phyloP scores from a whole-genome alignment of 345 rosid species.

The Gossypium raimondii region DNA sequence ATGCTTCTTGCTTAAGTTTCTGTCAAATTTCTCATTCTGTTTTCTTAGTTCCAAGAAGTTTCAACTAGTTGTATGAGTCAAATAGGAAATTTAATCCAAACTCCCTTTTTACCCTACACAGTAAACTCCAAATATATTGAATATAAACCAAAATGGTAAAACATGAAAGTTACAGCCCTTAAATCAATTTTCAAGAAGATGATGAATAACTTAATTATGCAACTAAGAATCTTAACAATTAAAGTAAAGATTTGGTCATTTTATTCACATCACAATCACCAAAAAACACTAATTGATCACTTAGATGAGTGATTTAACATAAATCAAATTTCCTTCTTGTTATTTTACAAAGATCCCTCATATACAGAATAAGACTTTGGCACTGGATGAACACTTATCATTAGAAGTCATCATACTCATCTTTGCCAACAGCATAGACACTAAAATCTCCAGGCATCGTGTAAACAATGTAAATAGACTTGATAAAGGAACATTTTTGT shows the following conservation, averaged over 20 bases:
- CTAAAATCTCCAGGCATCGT: slow-evolving; percentile 90
- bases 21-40: too few relatives aligned
- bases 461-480: slow-evolving; percentile 92
- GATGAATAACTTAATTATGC: background rate
- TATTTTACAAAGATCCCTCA: background rate
- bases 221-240: background rate
- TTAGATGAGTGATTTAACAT: background rate
- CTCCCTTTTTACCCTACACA: slow-evolving; percentile 64
- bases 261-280: background rate
- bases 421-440: slow-evolving; percentile 33
- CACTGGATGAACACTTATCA: background rate
- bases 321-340: background rate
- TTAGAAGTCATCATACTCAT: background rate
- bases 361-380: background rate
- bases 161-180: background rate
- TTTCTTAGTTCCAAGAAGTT: too few relatives aligned
- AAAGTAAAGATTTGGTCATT: background rate
- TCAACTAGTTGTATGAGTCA: slow-evolving; percentile 55
- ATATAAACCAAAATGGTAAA: background rate
- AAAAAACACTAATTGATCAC: background rate
- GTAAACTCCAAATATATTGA: background rate
- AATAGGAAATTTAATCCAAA: slow-evolving; percentile 71
- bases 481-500: slow-evolving; percentile 21
- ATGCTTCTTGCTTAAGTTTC: too few relatives aligned
- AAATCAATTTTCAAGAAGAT: background rate